Evolutionary conservation across 2,329 filamentous ascomycete genomes (phyloP).

Genomic region (Samsoniella hepiali): DNA sequence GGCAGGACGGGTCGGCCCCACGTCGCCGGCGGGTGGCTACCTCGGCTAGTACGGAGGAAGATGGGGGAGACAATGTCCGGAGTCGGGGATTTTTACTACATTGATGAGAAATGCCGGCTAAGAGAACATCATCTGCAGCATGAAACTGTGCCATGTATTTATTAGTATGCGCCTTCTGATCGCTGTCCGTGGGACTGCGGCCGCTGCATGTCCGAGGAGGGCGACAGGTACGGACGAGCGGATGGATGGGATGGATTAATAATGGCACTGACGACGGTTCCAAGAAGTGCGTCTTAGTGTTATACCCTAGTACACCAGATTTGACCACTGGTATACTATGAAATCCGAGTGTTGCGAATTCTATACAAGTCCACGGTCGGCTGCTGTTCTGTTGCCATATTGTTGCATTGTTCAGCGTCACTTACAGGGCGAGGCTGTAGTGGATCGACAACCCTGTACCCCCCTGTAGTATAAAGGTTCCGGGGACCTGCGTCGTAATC

Average conservation of each 20-base stretch:
- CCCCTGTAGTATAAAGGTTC: neutral
- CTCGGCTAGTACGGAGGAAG: slow-evolving; percentile 6
- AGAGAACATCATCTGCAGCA: no score
- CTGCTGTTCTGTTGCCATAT: no score
- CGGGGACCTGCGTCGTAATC: neutral
- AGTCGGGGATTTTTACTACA: neutral
- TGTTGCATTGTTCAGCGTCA: no score
- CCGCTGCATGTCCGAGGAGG: neutral
- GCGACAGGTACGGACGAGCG: neutral
- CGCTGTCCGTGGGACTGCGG: neutral
- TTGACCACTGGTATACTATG: no score
- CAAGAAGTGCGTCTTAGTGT: no score
- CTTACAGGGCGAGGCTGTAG: neutral
- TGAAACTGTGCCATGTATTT: neutral
- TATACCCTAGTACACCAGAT: no score
- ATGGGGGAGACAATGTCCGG: neutral
- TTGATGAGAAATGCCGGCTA: no score
- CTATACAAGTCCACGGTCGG: no score
- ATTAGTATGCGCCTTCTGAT: neutral
- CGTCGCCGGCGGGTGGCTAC: slow-evolving; percentile 8
- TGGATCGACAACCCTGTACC: neutral
- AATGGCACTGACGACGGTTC: neutral
- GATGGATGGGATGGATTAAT: neutral
- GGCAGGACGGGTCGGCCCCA: neutral
- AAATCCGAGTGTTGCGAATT: no score